These are phyloP conservation scores for Barnettozyma californica DNA, from an alignment of 805 yeast genomes.

Conservation along the genomic window DNA sequence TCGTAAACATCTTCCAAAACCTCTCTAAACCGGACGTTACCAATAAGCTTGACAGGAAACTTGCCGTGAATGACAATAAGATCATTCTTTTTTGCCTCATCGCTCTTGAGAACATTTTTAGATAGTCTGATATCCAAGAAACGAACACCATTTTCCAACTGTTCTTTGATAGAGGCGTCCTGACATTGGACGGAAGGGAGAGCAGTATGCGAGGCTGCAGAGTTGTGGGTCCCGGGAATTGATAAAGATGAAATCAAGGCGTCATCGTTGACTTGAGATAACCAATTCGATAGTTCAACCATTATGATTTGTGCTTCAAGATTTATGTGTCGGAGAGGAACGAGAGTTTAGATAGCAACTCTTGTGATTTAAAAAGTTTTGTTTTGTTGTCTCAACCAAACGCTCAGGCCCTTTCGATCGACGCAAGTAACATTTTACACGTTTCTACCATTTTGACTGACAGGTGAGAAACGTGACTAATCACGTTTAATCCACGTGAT, in stretches of 20 bases:
- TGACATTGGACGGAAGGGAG: slow-evolving; percentile 77
- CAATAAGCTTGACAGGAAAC: slow-evolving; percentile 62
- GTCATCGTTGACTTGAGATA: slow-evolving; percentile 47
- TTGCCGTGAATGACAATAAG: slow-evolving; percentile 70
- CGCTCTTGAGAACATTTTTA: slow-evolving; percentile 47
- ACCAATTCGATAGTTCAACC: slow-evolving; percentile 40
- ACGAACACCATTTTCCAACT: slow-evolving; percentile 68
- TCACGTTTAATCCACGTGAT: too few relatives aligned
- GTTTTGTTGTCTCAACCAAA: background rate
- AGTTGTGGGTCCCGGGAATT: slow-evolving; percentile 82
- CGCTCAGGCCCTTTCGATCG: background rate
- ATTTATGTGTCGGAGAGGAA: background rate
- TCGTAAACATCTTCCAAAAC: slow-evolving; percentile 53
- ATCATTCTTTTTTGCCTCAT: slow-evolving; percentile 40
- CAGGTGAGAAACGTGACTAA: background rate
- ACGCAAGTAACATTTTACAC: too few relatives aligned
- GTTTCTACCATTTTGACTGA: too few relatives aligned
- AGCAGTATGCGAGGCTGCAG: slow-evolving; percentile 67
- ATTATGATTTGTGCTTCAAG: slow-evolving; percentile 7
- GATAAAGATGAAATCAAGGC: slow-evolving; percentile 47
- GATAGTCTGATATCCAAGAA: slow-evolving; percentile 67
- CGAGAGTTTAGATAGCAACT: background rate
- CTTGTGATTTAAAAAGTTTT: too few relatives aligned
- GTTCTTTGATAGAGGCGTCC: slow-evolving; percentile 51
- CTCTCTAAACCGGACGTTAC: slow-evolving; percentile 47